A percentile compares a stretch with the other conserved stretches of the same genome.
These are phyloP conservation scores for Vanrija pseudolonga DNA, from an alignment of 1,284 basidiomycete genomes.

Conservation along the genomic window DNA sequence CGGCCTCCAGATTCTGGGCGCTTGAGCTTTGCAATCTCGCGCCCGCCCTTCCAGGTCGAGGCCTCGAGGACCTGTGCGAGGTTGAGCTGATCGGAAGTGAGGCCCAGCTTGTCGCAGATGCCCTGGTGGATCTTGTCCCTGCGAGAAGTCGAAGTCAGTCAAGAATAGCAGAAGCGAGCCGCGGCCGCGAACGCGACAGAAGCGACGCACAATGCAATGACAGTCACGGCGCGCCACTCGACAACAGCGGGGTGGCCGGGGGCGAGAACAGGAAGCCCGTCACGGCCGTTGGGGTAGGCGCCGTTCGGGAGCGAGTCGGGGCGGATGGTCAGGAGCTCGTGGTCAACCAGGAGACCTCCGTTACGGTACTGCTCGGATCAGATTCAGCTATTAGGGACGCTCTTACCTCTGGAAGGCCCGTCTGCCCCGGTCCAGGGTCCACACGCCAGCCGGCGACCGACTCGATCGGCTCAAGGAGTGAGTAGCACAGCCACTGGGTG, in stretches of 20 bases:
- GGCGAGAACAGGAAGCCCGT: constrained; percentile 57
- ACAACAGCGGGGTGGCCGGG: constrained; percentile 81
- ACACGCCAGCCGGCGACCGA: constrained; percentile 67
- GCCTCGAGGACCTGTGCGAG: constrained; percentile 87
- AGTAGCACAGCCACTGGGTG: constrained; percentile 88
- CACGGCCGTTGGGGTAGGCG: constrained; percentile 34
- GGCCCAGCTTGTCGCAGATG: constrained; percentile 60
- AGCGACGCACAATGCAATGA: constrained; percentile 72
- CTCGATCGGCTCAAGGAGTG: constrained; percentile 76
- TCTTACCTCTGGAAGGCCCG: constrained; percentile 44
- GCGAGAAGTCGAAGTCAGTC: not conserved
- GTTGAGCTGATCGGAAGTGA: constrained; percentile 52
- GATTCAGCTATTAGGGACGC: constrained; percentile 33
- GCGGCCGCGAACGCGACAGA: too few relatives aligned
- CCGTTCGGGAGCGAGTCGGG: constrained; percentile 49
- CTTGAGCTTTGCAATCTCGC: constrained; percentile 79
- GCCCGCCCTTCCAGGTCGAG: constrained; percentile 92
- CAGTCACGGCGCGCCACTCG: constrained; percentile 93
- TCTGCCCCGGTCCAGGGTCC: constrained; percentile 59
- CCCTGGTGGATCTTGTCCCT: constrained; percentile 76
- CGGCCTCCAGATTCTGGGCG: constrained; percentile 65
- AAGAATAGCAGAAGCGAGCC: not conserved
- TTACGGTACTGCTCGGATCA: constrained; percentile 75
- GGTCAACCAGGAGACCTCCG: constrained; percentile 82
- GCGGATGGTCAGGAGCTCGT: constrained; percentile 63